phyloP scores from a whole-genome alignment of 2,329 filamentous ascomycete species.

The Phialocephala subalpina region DNA sequence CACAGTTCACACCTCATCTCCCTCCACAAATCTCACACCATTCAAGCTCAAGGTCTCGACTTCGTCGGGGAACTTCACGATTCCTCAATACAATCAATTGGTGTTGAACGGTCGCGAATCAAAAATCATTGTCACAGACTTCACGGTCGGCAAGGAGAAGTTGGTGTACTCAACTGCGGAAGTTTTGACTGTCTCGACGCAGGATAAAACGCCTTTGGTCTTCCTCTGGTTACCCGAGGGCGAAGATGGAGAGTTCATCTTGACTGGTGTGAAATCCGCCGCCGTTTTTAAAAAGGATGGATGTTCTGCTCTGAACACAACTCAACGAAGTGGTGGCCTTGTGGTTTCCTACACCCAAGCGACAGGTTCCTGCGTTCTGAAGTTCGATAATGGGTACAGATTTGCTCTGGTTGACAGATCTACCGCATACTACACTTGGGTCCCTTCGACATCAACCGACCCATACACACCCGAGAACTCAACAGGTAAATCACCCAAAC shows the following conservation, averaged over 20 bases:
- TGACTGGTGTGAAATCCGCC: slow-evolving; percentile 60
- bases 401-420: slow-evolving; percentile 62
- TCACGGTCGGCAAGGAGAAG: slow-evolving; percentile 58
- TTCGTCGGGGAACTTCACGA: slow-evolving; percentile 59
- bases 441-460: slow-evolving; percentile 56
- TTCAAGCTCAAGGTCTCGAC: slow-evolving; percentile 65
- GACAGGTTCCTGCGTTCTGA: slow-evolving; percentile 55
- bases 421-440: slow-evolving; percentile 65
- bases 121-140: slow-evolving; percentile 69
- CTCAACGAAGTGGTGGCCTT: slow-evolving; percentile 49
- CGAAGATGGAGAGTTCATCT: slow-evolving; percentile 61
- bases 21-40: slow-evolving; percentile 56
- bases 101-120: slow-evolving; percentile 67
- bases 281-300: slow-evolving; percentile 54
- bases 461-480: slow-evolving; percentile 38
- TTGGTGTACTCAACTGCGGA: slow-evolving; percentile 64
- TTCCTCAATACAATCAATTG: slow-evolving; percentile 60
- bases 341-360: slow-evolving; percentile 58
- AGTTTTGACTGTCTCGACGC: slow-evolving; percentile 57
- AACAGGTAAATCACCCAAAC: slow-evolving; percentile 23
- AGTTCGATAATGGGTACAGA: slow-evolving; percentile 54
- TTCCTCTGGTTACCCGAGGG: slow-evolving; percentile 62
- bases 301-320: slow-evolving; percentile 52
- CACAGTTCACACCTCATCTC: slow-evolving; percentile 60
- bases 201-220: slow-evolving; percentile 56